Evolutionary conservation across 306 rosid species (phyloP), one percentile per base, ranked within the genome.

Genomic region (Dalbergia cultrata): DNA sequence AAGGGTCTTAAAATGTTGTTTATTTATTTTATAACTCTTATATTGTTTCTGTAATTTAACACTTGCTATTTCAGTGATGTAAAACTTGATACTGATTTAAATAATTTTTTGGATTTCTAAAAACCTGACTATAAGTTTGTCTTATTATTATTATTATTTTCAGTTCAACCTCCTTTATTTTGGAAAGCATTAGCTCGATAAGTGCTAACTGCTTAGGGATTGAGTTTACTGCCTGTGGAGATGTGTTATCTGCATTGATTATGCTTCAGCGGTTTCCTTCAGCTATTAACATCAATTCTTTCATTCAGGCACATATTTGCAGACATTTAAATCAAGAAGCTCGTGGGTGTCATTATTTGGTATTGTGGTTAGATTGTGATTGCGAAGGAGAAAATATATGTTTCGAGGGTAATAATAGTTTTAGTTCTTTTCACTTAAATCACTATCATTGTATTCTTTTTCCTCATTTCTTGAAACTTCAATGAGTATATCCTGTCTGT

Each of bases 301-400:
- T 83, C 70, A 57, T 68, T 76, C 69, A 95, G 98, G 97, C 97
- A 4, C 98, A 90, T 82, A 95, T 95, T 60, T 80, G 91, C 81
- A 90, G 89, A 79, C 97, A 95, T 87, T 87, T 95, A 70, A 90
- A 84, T 80, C 97, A 92, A 89, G 98, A 92, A 91, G 95, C 98
- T 45, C 97, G 95, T 70, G 97, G 94, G 39, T 95, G 90, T 84
- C 88, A 74, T 83, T 74, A 85, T 88, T 78, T 95, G 92, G 97
- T 95, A 44, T 80, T 95, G 75, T 95, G 98, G 98, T 83, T 95
- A 87, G 98, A 95, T 83, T 92, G 98, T 83, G 98, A 95, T 49
- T 97, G 98, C 50, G 98, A 95, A 88, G 98, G 98, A 77, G 98
- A 95, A 87, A 95, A 92, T 80, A 92, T 95, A 81, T 95, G 98